Conservation (phyloP, 2,329 filamentous ascomycete species). For the Exophiala aquamarina region DNA sequence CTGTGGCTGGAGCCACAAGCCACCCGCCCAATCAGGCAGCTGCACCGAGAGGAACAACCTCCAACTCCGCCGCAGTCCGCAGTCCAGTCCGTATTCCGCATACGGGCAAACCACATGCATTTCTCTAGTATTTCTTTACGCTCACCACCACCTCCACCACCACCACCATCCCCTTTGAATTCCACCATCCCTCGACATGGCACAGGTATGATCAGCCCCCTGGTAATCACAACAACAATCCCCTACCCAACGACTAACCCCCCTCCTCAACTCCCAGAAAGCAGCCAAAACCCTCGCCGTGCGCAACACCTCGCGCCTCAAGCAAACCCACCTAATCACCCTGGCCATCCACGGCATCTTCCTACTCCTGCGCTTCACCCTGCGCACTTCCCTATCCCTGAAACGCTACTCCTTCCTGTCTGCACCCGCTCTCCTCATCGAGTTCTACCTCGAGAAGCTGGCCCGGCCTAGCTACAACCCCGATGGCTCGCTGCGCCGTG, state of each 20-base stretch:
- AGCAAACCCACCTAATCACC: conserved; percentile 77
- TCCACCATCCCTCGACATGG: conserved; percentile 21
- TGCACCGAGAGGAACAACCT: no score
- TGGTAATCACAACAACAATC: neutral
- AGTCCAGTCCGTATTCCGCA: no score
- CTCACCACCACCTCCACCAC: no score
- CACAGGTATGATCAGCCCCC: conserved; percentile 21
- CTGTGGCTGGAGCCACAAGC: no score
- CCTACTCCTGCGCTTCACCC: conserved; percentile 65
- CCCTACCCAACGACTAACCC: neutral
- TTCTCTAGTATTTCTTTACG: no score
- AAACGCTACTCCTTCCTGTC: conserved; percentile 72
- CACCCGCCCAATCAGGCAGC: no score
- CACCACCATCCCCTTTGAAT: no score
- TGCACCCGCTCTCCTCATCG: conserved; percentile 71
- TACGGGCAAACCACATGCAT: no score
- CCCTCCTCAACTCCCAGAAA: conserved; percentile 38
- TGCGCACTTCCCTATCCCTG: conserved; percentile 62
- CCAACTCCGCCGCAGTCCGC: no score
- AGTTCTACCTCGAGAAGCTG: conserved; percentile 81
- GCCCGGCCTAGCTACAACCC: conserved; percentile 74
- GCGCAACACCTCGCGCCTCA: conserved; percentile 74
- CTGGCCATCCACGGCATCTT: conserved; percentile 71
- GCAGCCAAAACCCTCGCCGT: conserved; percentile 65
- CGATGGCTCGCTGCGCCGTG: conserved; percentile 65